A percentile compares a stretch with the other conserved stretches of the same genome.
These are phyloP conservation scores for Fusarium sp. DNA, from an alignment of 2,329 filamentous ascomycete species.

Conservation along the genomic window DNA sequence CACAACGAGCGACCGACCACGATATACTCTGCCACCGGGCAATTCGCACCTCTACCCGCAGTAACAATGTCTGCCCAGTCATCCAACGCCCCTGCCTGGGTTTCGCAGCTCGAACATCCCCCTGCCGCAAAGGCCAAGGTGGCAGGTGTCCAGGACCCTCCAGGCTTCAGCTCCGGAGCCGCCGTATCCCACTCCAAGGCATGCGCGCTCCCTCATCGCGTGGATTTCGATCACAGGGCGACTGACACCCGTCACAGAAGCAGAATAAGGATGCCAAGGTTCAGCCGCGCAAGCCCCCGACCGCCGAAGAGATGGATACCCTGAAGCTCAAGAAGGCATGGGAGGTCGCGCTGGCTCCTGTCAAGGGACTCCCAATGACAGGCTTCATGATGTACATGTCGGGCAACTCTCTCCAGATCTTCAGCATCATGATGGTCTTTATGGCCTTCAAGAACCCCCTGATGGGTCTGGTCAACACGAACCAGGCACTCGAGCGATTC, in stretches of 20 bases:
- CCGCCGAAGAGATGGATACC: constrained; percentile 89
- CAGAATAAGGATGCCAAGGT: constrained; percentile 63
- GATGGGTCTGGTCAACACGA: constrained; percentile 83
- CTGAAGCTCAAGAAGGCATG: constrained; percentile 99
- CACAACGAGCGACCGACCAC: not conserved
- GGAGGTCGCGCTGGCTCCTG: constrained; percentile 93
- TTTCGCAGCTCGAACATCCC: constrained; percentile 79
- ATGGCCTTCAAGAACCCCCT: constrained; percentile 99
- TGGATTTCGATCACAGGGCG: not conserved
- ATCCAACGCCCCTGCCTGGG: constrained; percentile 77
- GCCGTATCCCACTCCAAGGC: constrained; percentile 66
- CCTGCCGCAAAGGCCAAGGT: constrained; percentile 75
- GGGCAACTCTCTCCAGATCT: constrained; percentile 97
- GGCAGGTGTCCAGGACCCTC: constrained; percentile 81
- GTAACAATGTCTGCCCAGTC: constrained; percentile 46
- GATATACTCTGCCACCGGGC: not conserved
- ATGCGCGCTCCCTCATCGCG: constrained; percentile 26
- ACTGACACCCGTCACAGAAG: constrained; percentile 53
- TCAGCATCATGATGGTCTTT: constrained; percentile 99
- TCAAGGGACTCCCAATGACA: constrained; percentile 97
- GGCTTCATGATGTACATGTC: constrained; percentile 99
- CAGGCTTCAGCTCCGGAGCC: constrained; percentile 77
- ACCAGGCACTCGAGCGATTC: constrained; percentile 90
- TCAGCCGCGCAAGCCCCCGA: constrained; percentile 73
- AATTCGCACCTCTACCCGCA: not conserved